Conservation (phyloP, 768 basidiomycete species). For the Rhodotorula diobovata region DNA sequence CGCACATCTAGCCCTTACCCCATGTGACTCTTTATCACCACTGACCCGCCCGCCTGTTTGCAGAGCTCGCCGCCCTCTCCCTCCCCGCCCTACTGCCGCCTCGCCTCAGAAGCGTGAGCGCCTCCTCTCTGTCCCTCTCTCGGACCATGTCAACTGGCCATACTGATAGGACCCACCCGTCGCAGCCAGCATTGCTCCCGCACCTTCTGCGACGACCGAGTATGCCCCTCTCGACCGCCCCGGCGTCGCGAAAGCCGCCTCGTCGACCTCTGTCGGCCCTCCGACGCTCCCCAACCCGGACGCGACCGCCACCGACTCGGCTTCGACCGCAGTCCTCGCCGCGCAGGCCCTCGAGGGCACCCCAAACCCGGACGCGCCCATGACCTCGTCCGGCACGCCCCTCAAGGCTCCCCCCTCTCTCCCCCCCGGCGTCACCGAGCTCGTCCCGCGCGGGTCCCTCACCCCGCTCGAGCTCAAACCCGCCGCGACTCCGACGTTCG, state of each 20-base stretch:
- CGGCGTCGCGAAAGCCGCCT: slow-evolving; percentile 13
- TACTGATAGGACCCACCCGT: too few relatives aligned
- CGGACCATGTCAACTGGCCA: not conserved
- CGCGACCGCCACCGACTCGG: slow-evolving; percentile 66
- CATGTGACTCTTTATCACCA: too few relatives aligned
- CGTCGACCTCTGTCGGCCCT: slow-evolving; percentile 48
- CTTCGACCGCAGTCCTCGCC: slow-evolving; percentile 48
- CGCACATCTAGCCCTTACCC: too few relatives aligned
- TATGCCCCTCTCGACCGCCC: slow-evolving; percentile 42
- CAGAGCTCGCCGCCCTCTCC: slow-evolving; percentile 45
- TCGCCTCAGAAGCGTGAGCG: slow-evolving; percentile 32
- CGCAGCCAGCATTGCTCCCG: slow-evolving; percentile 11
- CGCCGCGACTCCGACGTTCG: slow-evolving; percentile 43
- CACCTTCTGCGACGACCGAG: slow-evolving; percentile 39
- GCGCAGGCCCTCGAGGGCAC: slow-evolving; percentile 18
- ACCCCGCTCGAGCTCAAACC: slow-evolving; percentile 38
- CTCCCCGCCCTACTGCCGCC: slow-evolving; percentile 1
- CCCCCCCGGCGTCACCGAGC: slow-evolving; percentile 17
- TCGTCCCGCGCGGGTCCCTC: slow-evolving; percentile 40
- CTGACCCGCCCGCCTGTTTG: slow-evolving; percentile 48
- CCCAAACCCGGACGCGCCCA: not conserved
- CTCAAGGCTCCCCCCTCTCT: slow-evolving; percentile 23
- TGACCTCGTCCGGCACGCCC: slow-evolving; percentile 27
- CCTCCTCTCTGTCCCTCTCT: not conserved
- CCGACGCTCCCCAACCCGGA: slow-evolving; percentile 62